Percentiles rank a stretch among this genome's conserved stretches.
These are phyloP conservation scores for Rhypophila decipiens DNA, from an alignment of 495 filamentous ascomycete genomes.

Conservation along the genomic window DNA sequence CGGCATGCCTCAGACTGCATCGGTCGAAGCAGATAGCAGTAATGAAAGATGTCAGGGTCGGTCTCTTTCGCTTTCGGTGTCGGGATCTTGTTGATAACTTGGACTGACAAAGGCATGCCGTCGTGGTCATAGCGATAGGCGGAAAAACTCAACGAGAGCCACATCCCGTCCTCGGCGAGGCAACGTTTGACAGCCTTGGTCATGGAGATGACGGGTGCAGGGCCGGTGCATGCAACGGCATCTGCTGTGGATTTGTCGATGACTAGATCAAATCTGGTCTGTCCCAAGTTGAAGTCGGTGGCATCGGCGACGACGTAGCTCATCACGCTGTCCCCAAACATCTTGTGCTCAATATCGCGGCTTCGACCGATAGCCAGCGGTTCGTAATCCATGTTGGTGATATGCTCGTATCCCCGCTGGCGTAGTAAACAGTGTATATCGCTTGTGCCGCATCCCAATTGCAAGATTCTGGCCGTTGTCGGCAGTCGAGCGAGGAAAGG, in stretches of 20 bases:
- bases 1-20: no score
- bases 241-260: slow-evolving; percentile 40
- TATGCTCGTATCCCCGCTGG: slow-evolving; percentile 19
- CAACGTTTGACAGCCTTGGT: slow-evolving; percentile 14
- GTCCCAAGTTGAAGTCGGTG: slow-evolving; percentile 19
- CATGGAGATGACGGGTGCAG: slow-evolving; percentile 22
- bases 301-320: slow-evolving; percentile 31
- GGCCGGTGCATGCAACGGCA: slow-evolving; percentile 32
- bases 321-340: slow-evolving; percentile 29
- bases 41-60: slow-evolving; percentile 34
- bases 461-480: slow-evolving; percentile 20
- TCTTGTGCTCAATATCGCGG: slow-evolving; percentile 20
- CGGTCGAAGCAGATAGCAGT: slow-evolving; percentile 31
- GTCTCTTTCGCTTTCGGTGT: slow-evolving; percentile 22
- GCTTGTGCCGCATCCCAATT: slow-evolving; percentile 37
- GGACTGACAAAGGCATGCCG: slow-evolving; percentile 26
- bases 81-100: slow-evolving; percentile 26
- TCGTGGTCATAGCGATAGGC: slow-evolving; percentile 22
- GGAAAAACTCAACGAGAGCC: slow-evolving; percentile 39
- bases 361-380: slow-evolving; percentile 31
- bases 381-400: slow-evolving; percentile 40
- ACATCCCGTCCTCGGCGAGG: slow-evolving; percentile 24
- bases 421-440: slow-evolving; percentile 34
- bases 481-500: slow-evolving; percentile 18
- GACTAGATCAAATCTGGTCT: slow-evolving; percentile 20